phyloP scores from a whole-genome alignment of 768 basidiomycete species.

The Kwoniella shandongensis region DNA sequence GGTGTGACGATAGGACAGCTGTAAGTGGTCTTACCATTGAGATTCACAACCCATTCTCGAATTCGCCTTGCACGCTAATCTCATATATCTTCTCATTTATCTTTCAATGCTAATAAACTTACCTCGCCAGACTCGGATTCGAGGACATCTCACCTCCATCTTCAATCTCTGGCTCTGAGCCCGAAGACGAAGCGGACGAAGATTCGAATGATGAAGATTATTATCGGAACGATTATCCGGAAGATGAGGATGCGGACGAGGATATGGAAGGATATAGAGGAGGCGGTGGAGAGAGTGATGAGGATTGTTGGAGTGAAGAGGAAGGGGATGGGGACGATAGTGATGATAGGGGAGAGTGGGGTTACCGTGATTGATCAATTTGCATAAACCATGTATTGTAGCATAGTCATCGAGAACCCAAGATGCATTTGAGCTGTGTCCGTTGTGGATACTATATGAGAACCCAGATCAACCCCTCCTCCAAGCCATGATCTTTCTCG shows the following conservation, averaged over 20 bases:
- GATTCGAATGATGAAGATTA: slow-evolving; percentile 49
- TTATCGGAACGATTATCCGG: slow-evolving; percentile 50
- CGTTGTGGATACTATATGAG: too few species aligned
- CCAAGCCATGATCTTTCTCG: slow-evolving; percentile 55
- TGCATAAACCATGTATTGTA: too few species aligned
- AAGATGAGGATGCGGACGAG: slow-evolving; percentile 49
- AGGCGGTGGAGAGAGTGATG: slow-evolving; percentile 9
- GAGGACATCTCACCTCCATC: slow-evolving; percentile 43
- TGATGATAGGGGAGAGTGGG: slow-evolving; percentile 23
- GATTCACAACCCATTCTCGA: background rate
- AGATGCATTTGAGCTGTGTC: too few species aligned
- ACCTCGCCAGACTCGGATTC: slow-evolving; percentile 35
- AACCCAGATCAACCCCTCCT: slow-evolving; percentile 29
- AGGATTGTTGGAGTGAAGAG: slow-evolving; percentile 18
- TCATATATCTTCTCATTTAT: background rate
- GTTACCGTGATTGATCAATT: too few species aligned
- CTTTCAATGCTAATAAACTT: background rate
- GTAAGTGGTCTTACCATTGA: slow-evolving; percentile 3
- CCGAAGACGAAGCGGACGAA: slow-evolving; percentile 51
- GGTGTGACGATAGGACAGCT: slow-evolving; percentile 27
- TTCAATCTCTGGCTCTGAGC: slow-evolving; percentile 34
- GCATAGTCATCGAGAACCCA: too few species aligned
- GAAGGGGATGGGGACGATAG: slow-evolving; percentile 21
- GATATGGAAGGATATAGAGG: slow-evolving; percentile 43
- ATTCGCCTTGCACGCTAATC: too few species aligned